Evolutionary conservation across 441 rosid species (phyloP).

Genomic region (Pelargonium citronellum): DNA sequence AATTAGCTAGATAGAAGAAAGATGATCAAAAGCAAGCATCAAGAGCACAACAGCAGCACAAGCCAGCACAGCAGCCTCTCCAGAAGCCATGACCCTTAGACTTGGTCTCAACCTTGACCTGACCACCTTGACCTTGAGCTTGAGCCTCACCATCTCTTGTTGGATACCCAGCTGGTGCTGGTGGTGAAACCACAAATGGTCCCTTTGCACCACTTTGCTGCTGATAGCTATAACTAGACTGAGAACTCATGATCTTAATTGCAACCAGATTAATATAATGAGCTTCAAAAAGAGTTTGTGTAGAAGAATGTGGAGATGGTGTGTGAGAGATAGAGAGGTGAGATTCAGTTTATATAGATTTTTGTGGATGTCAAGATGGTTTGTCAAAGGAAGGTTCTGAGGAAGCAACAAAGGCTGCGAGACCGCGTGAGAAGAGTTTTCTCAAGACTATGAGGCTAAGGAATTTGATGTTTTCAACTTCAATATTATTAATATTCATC

Average conservation of each 20-base stretch:
- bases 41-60: slow-evolving; percentile 2
- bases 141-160: slow-evolving; percentile 1
- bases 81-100: not conserved
- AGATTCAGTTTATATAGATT: not conserved
- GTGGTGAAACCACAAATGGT: not conserved
- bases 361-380: not conserved
- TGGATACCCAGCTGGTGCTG: not conserved
- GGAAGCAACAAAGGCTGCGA: not conserved
- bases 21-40: slow-evolving; percentile 1
- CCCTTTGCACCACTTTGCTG: no score
- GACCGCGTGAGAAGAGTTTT: slow-evolving; percentile 2
- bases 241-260: no score
- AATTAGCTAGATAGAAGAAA: no score
- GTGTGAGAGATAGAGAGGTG: not conserved
- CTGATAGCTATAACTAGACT: no score
- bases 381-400: not conserved
- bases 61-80: not conserved
- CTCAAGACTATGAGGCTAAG: not conserved
- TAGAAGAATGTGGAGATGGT: no score
- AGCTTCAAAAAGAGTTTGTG: no score
- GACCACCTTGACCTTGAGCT: no score
- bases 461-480: not conserved
- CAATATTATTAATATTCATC: no score
- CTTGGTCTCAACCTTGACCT: not conserved
- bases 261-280: no score